phyloP scores from a whole-genome alignment of 129 eudicot genomes.

The Flaveria sonorensis region DNA sequence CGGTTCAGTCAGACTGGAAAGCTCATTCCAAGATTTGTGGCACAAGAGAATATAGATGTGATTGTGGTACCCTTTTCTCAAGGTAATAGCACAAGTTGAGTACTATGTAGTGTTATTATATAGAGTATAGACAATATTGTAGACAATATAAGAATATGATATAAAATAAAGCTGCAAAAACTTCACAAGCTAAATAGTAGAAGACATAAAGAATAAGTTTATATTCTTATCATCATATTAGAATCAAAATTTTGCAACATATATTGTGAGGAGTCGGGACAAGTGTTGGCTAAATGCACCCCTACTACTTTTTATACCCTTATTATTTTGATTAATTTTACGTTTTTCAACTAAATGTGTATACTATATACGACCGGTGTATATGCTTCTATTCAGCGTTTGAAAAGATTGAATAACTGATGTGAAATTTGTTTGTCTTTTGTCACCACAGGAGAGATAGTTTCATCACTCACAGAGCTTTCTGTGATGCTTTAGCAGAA shows the following conservation, averaged over 20 bases:
- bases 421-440: constrained; percentile 14
- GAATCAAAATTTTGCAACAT: background rate
- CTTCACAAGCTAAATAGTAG: constrained; percentile 38
- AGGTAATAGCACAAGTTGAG: constrained; percentile 47
- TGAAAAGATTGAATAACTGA: background rate
- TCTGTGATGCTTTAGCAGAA: constrained; percentile 74
- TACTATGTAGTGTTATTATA: constrained; percentile 2
- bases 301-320: too few relatives aligned
- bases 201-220: constrained; percentile 19
- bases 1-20: constrained; percentile 93
- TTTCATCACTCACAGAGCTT: constrained; percentile 83
- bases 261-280: too few relatives aligned
- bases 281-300: too few relatives aligned
- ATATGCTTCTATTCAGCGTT: too few relatives aligned
- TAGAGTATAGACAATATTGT: background rate
- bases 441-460: constrained; percentile 65
- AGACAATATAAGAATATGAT: background rate
- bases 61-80: constrained; percentile 84
- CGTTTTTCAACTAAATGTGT: too few relatives aligned
- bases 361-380: too few relatives aligned
- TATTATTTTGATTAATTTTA: too few relatives aligned
- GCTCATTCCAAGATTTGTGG: constrained; percentile 95
- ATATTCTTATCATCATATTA: background rate
- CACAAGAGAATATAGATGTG: constrained; percentile 86
- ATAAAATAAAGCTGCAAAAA: constrained; percentile 22